Base-by-base conservation (phyloP, 139 green algal genomes). In the Chlorella sp. region DNA sequence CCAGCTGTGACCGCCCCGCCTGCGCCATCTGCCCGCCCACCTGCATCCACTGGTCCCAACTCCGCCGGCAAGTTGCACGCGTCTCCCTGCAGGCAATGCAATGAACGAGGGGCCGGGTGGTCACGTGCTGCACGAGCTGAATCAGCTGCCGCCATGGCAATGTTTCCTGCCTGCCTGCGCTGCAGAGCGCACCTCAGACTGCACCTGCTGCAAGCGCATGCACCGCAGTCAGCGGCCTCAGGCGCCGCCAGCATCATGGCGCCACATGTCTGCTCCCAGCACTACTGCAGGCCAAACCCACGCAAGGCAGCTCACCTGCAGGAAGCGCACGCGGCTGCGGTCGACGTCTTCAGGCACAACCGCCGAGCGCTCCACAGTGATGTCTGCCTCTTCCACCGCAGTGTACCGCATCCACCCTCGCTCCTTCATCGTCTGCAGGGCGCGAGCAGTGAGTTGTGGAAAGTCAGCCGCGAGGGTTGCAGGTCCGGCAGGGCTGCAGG, bases 341-440 rank as follows among this genome's bases (percentile, higher is more conserved):
- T 95, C 87, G 11, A 95, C 83, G 43, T 82, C 85, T 0, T 90
- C 87, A 8, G 90, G 74, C 22, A 94, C 65, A 30, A 80, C 84
- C 9, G 62, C 74, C n/a, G 73, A 64, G 9, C 75, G 43, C 51
- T 91, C 85, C 17, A 80, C 60, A 44, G 77, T 91, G 60, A 97
- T 85, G 48, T 96, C 91, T 8, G 90, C 94, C 84, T 97, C 94
- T 26, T 94, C 77, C 34, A 76, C 73, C 1, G 87, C 65, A 20
- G 82, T 82, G 76, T 94, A 97, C 26, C 87, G 73, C 67, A 92
- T 79, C 41, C 73, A 83, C 7, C 91, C 88, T 13, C 89, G 34
- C 16, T 80, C 69, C 79, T 95, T 91, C 90, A 97, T 91, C 19
- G 70, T 73, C 83, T 92, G 76, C 36, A 36, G 3, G 7, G n/a